Conservation (phyloP, 129 eudicot genomes). For the Flaveria bidentis region DNA sequence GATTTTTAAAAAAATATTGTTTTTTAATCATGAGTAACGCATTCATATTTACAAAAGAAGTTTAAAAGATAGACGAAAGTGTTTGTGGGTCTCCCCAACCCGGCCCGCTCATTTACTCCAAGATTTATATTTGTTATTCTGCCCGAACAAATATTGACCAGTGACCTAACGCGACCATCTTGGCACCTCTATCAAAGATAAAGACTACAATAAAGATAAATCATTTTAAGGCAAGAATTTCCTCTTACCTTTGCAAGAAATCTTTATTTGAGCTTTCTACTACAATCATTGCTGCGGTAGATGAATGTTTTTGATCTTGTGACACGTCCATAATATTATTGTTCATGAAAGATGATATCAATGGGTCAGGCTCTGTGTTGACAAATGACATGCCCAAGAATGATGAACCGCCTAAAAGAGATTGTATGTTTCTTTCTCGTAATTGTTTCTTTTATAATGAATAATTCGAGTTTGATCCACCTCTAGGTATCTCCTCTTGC, state of each 20-base stretch:
- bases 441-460: slow-evolving; percentile 66
- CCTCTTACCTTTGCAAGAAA: slow-evolving; percentile 46
- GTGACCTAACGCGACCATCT: not conserved
- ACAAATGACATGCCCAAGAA: slow-evolving; percentile 34
- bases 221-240: slow-evolving; percentile 12
- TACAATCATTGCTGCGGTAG: slow-evolving; percentile 32
- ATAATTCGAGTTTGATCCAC: slow-evolving; percentile 50
- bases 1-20: no score
- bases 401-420: slow-evolving; percentile 67
- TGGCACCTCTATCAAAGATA: not conserved
- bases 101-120: not conserved
- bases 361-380: slow-evolving; percentile 64
- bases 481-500: slow-evolving; percentile 68
- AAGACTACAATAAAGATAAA: not conserved
- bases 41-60: no score
- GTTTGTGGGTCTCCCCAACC: no score
- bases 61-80: no score
- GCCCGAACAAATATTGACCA: no score
- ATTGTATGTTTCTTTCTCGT: slow-evolving; percentile 66
- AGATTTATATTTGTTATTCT: not conserved
- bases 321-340: slow-evolving; percentile 41
- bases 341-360: slow-evolving; percentile 68
- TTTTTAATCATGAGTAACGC: no score
- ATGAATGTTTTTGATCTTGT: slow-evolving; percentile 39
- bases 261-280: slow-evolving; percentile 39